Conservation (phyloP, 768 basidiomycete species). For the Mycena crocata region DNA sequence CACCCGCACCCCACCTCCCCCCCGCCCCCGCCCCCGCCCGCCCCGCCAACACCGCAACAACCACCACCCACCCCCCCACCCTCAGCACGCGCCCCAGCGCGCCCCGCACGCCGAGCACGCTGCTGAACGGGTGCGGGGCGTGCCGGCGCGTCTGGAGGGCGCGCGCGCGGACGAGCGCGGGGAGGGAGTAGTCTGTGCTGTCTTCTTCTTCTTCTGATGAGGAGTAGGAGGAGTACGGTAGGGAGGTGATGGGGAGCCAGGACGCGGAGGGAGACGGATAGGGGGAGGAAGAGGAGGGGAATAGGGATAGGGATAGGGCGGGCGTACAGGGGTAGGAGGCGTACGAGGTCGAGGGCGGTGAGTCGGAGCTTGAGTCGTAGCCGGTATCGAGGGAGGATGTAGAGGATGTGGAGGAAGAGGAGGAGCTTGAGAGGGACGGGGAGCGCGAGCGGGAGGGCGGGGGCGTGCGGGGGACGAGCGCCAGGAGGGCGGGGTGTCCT, state of each 20-base stretch:
- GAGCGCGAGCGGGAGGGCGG: conserved; percentile 10
- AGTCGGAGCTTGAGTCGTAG: too few relatives aligned
- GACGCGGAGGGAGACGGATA: background rate
- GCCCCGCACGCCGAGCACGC: conserved; percentile 13
- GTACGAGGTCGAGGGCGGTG: background rate
- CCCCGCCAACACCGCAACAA: conserved; percentile 6
- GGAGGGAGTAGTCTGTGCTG: conserved; percentile 7
- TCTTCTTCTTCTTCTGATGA: conserved; percentile 8
- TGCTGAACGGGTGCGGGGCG: background rate
- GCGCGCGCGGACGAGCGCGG: conserved; percentile 13
- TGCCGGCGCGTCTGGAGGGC: conserved; percentile 22
- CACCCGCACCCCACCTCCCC: too few relatives aligned
- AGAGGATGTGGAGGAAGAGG: background rate
- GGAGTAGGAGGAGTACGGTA: background rate
- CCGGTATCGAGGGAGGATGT: too few relatives aligned
- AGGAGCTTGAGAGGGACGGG: background rate
- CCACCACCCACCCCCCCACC: background rate
- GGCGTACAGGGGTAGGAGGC: conserved; percentile 12
- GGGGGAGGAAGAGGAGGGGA: background rate
- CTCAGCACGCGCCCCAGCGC: background rate
- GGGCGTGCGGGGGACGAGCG: conserved; percentile 3
- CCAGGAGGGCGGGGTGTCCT: conserved; percentile 6
- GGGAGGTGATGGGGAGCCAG: background rate
- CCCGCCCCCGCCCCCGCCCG: background rate
- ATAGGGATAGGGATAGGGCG: background rate